Evolutionary conservation across 768 basidiomycete species (phyloP).

Genomic region (Xerocomus spinulosus): DNA sequence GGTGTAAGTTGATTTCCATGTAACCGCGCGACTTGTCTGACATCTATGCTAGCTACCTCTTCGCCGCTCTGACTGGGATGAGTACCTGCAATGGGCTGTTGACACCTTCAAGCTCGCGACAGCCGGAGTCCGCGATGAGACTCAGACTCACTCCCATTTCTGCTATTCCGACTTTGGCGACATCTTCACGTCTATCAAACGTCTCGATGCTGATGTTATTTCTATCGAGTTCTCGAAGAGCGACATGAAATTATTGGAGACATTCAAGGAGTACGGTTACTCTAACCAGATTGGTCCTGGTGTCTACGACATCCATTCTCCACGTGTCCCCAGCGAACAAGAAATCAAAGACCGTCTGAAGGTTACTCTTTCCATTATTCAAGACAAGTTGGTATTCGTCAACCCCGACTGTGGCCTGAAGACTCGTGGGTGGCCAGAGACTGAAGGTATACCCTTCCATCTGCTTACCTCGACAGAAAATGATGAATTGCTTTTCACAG

Average conservation of each 20-base stretch:
- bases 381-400: conserved; percentile 77
- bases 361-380: conserved; percentile 78
- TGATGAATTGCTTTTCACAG: conserved; percentile 27
- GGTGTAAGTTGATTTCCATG: conserved; percentile 54
- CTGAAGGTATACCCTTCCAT: conserved; percentile 53
- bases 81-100: conserved; percentile 96
- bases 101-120: conserved; percentile 98
- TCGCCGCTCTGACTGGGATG: conserved; percentile 93
- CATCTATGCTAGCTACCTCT: conserved; percentile 69
- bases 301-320: conserved; percentile 99
- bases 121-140: conserved; percentile 88
- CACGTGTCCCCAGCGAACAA: conserved; percentile 88
- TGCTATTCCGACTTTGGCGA: conserved; percentile 99
- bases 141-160: conserved; percentile 99
- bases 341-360: conserved; percentile 93
- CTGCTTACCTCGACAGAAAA: neutral
- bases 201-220: conserved; percentile 97
- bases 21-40: neutral
- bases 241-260: conserved; percentile 94
- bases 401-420: conserved; percentile 99
- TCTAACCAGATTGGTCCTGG: conserved; percentile 97
- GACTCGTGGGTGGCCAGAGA: conserved; percentile 99
- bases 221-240: conserved; percentile 98
- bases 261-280: conserved; percentile 94
- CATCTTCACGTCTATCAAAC: conserved; percentile 96